Conservation (phyloP, 129 eudicot species). For the Pulicaria dysenterica region DNA sequence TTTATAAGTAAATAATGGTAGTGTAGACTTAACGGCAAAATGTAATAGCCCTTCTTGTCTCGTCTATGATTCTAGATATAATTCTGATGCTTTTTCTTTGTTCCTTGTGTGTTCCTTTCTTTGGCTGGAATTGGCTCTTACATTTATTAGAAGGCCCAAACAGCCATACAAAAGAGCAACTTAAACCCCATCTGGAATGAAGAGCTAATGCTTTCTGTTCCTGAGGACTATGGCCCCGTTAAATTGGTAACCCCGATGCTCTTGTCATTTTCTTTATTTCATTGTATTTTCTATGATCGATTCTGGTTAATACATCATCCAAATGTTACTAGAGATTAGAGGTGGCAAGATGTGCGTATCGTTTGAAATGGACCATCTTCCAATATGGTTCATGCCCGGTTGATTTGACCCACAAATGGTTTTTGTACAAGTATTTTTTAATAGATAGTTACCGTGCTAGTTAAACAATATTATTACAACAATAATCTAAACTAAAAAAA, state of each 20-base stretch:
- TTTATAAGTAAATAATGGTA: too few relatives aligned
- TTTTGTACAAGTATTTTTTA: background rate
- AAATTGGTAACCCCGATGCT: conserved; percentile 56
- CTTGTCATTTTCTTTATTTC: background rate
- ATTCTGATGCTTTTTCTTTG: background rate
- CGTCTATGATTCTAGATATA: background rate
- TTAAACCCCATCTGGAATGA: conserved; percentile 90
- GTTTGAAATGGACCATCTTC: background rate
- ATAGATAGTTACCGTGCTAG: background rate
- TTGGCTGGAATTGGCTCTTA: conserved; percentile 19
- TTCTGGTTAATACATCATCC: background rate
- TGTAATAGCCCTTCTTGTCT: too few relatives aligned
- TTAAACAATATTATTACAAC: background rate
- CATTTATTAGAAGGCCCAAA: conserved; percentile 60
- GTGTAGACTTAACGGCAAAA: too few relatives aligned
- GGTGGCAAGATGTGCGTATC: background rate
- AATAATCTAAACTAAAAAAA: too few relatives aligned
- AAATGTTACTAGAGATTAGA: background rate
- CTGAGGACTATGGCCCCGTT: conserved; percentile 53
- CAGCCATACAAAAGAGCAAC: conserved; percentile 65
- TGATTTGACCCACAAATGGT: background rate
- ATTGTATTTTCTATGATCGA: background rate
- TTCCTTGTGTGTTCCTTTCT: conserved; percentile 12
- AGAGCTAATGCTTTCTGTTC: conserved; percentile 74
- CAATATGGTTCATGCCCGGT: background rate